Percentiles rank a stretch among this genome's conserved stretches.
Evolutionary conservation across 1,139 yeast genomes (phyloP).

Genomic region (Debaryomycetaceae sp.): DNA sequence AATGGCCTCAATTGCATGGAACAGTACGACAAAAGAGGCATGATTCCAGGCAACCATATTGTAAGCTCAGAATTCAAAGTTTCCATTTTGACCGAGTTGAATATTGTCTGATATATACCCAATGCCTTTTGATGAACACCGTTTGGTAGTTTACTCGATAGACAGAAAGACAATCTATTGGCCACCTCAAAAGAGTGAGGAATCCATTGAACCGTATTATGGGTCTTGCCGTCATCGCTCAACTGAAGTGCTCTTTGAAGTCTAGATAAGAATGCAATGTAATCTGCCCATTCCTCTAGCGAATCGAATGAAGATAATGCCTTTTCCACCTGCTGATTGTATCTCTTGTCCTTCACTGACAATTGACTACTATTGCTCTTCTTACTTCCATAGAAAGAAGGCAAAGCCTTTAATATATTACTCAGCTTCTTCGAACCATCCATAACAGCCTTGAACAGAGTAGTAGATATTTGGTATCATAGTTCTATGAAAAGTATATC

Average conservation of each 20-base stretch:
- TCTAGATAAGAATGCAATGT: slow-evolving; percentile 80
- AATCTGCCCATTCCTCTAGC: slow-evolving; percentile 99
- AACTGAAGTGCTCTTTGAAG: slow-evolving; percentile 64
- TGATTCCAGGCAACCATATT: slow-evolving; percentile 85
- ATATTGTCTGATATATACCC: slow-evolving; percentile 69
- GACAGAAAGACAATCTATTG: slow-evolving; percentile 56
- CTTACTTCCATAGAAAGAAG: slow-evolving; percentile 5
- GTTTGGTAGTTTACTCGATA: slow-evolving; percentile 78
- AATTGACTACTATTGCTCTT: slow-evolving; percentile 6
- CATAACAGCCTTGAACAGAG: slow-evolving; percentile 1
- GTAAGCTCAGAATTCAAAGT: slow-evolving; percentile 49
- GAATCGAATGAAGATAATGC: slow-evolving; percentile 76
- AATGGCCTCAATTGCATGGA: slow-evolving; percentile 84
- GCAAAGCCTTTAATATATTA: slow-evolving; percentile 3
- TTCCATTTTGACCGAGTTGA: slow-evolving; percentile 54
- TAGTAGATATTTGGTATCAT: neutral
- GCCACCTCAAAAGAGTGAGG: slow-evolving; percentile 41
- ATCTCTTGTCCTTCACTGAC: slow-evolving; percentile 64
- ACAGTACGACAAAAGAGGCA: slow-evolving; percentile 84
- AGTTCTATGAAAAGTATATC: neutral
- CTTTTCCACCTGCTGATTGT: slow-evolving; percentile 62
- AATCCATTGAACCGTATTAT: slow-evolving; percentile 46
- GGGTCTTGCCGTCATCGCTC: slow-evolving; percentile 24
- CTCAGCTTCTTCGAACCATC: slow-evolving; percentile 5
- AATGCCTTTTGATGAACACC: slow-evolving; percentile 93